Evolutionary conservation across 1,284 basidiomycete genomes (phyloP), one percentile per base, ranked within the genome.

Genomic region (Macrocybe sp.): DNA sequence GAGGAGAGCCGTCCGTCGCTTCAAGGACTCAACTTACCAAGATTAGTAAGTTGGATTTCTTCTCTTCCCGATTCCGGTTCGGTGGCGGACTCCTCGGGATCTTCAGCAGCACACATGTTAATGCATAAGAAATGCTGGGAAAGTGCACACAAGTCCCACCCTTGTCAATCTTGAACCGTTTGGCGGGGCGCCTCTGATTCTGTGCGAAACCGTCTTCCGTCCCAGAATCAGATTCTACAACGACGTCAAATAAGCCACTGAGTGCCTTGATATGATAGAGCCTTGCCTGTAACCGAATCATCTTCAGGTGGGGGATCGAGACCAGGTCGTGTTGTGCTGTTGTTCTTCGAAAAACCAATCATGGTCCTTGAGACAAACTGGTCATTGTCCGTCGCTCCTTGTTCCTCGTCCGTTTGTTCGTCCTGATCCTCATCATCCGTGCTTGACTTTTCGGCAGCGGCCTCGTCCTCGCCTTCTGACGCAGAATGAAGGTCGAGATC

Each of bases 401-500:
- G 36, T 44, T 45, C 43, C 8, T 50, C 50, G 35, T 41, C 53
- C 8, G 57, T 56, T 30, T 59, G 60, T 6, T 59, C 52, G 9
- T 57, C 48, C 14, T 47, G 38, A 41, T 68, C 52, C 36, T 55
- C 58, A 16, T 65, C 63, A 22, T 56, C 53, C n/a, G 37, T 22
- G 29, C 38, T 67, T 54, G 53, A 75, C 65, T 46, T 65, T 46
- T 66, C 48, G 49, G 59, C 44, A 44, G 59, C 46, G 41, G 63
- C 40, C 58, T 67, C 58, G 55, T 74, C 62, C 49, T 78, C 65
- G 46, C 65, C 60, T 61, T 81, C 72, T 3, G 76, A 77, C 28
- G 64, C 74, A 9, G 75, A 78, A 35, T 72, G 68, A 4, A 77
- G 50, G 30, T 68, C 69, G 42, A 78, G 48, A 22, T 71, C 61